Conservation (phyloP, 805 yeast species). For the Spathaspora arborariae region DNA sequence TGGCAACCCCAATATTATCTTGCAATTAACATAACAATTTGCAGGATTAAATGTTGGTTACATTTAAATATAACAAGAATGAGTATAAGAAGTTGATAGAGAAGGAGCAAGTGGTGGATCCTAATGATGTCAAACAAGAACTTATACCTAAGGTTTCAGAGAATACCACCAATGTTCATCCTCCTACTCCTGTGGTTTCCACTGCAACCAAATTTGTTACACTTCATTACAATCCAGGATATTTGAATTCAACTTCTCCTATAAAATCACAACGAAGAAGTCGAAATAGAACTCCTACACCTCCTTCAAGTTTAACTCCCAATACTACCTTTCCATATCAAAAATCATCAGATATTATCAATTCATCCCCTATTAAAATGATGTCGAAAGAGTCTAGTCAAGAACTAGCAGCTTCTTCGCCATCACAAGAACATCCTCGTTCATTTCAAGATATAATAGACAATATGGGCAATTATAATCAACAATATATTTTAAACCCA, state of each 20-base stretch:
- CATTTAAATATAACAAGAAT: constrained; percentile 6
- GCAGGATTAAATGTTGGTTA: constrained; percentile 3
- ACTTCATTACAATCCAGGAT: constrained; percentile 9
- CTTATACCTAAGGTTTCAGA: background rate
- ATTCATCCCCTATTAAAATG: constrained; percentile 1
- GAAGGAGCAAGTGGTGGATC: background rate
- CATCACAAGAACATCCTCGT: background rate
- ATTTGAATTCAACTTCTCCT: constrained; percentile 3
- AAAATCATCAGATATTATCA: background rate
- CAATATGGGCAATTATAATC: constrained; percentile 1
- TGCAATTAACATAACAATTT: background rate
- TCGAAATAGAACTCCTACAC: constrained; percentile 4
- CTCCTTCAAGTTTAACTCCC: background rate
- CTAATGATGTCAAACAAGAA: background rate
- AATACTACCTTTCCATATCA: background rate
- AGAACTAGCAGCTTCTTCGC: background rate
- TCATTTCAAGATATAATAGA: constrained; percentile 1
- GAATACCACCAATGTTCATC: background rate
- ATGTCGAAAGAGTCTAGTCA: background rate
- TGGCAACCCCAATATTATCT: background rate
- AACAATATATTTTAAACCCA: background rate
- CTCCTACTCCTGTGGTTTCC: background rate
- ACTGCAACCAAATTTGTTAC: constrained; percentile 9
- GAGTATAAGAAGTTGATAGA: constrained; percentile 1
- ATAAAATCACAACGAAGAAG: background rate